Evolutionary conservation across 106 monocot species (phyloP).

Genomic region (Dendrobium nobile): DNA sequence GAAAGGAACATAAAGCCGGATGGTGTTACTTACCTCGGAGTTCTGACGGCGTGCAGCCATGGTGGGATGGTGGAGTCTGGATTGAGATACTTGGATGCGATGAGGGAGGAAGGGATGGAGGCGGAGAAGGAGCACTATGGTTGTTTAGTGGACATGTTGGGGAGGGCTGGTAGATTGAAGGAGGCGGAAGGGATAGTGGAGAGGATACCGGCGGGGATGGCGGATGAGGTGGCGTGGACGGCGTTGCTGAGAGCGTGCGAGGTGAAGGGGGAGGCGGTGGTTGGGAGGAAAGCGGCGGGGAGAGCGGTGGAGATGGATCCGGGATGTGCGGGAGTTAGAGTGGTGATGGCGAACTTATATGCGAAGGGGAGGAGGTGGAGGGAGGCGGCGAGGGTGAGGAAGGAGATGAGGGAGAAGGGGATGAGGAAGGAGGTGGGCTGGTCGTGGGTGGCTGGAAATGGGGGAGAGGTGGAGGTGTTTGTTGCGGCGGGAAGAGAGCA

Average conservation of each 20-base stretch:
- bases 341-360: constrained; percentile 58
- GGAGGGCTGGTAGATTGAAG: constrained; percentile 48
- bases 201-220: constrained; percentile 26
- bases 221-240: constrained; percentile 74
- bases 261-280: constrained; percentile 43
- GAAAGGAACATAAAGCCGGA: constrained; percentile 36
- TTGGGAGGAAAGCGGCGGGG: constrained; percentile 37
- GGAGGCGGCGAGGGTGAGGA: constrained; percentile 49
- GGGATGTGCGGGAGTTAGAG: constrained; percentile 47
- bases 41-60: constrained; percentile 77
- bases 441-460: constrained; percentile 48
- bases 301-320: constrained; percentile 39
- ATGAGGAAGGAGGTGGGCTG: constrained; percentile 71
- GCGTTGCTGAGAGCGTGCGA: constrained; percentile 48
- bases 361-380: constrained; percentile 58
- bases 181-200: constrained; percentile 55
- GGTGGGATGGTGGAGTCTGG: constrained; percentile 60
- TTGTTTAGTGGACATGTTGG: constrained; percentile 69
- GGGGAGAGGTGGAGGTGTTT: constrained; percentile 25
- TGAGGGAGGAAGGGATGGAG: constrained; percentile 38
- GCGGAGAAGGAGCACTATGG: constrained; percentile 82
- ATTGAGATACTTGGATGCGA: constrained; percentile 48
- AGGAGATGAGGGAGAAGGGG: constrained; percentile 66
- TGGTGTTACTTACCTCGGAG: constrained; percentile 55
- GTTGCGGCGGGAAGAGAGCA: constrained; percentile 29